Conservation (phyloP, 2,329 filamentous ascomycete species). For the Xylaria polymorpha region DNA sequence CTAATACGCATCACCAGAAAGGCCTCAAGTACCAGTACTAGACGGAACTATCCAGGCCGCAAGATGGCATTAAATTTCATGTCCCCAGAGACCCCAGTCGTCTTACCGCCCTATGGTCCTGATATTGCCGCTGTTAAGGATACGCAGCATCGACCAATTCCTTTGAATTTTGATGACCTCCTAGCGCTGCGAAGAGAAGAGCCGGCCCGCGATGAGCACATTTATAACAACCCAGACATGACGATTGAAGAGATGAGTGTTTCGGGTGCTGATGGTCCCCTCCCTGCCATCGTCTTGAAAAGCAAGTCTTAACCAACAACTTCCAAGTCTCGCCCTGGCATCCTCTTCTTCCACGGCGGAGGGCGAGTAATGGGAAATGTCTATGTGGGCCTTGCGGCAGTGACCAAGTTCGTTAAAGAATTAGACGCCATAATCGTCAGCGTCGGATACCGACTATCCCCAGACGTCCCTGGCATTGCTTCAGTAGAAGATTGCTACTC, state of each 20-base stretch:
- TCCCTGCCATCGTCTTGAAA: background rate
- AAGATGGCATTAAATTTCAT: background rate
- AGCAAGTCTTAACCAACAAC: background rate
- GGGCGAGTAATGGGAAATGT: conserved; percentile 8
- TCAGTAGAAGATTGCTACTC: background rate
- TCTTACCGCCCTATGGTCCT: conserved; percentile 1
- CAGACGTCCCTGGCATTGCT: conserved; percentile 1
- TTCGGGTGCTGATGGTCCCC: background rate
- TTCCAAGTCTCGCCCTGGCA: background rate
- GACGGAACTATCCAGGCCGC: too few species aligned
- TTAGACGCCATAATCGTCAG: conserved; percentile 3
- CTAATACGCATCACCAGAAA: too few species aligned
- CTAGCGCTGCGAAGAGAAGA: conserved; percentile 1
- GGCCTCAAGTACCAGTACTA: too few species aligned
- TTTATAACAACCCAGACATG: background rate
- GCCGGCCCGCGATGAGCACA: background rate
- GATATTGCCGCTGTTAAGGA: background rate
- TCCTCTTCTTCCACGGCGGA: conserved; percentile 7
- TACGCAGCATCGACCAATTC: conserved; percentile 6
- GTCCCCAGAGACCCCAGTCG: background rate
- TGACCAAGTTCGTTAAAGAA: conserved; percentile 4
- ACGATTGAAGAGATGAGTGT: conserved; percentile 3
- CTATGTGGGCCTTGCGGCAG: conserved; percentile 3
- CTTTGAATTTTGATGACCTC: background rate
- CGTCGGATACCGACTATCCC: conserved; percentile 6